Conservation (phyloP, 129 eudicot genomes). For the Flaveria bidentis region DNA sequence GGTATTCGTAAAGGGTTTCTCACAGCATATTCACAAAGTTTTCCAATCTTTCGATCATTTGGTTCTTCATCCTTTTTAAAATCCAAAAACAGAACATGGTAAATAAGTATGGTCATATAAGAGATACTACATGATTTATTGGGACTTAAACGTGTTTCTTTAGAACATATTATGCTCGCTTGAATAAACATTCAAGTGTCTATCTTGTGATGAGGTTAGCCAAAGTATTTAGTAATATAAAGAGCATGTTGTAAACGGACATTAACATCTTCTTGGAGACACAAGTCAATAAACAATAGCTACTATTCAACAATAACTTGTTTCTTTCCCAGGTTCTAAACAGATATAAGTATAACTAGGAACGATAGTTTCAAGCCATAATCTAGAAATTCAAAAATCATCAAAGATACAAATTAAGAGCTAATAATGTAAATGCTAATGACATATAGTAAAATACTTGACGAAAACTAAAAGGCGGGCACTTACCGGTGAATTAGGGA, state of each 20-base stretch:
- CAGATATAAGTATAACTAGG: not conserved
- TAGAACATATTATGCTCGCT: constrained; percentile 3
- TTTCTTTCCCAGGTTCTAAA: not conserved
- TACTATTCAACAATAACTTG: not conserved
- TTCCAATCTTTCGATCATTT: constrained; percentile 66
- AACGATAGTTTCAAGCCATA: not conserved
- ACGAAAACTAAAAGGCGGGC: not conserved
- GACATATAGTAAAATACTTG: not conserved
- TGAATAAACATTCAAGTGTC: not conserved
- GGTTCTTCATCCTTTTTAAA: constrained; percentile 63
- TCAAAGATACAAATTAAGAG: not conserved
- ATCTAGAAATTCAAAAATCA: not conserved
- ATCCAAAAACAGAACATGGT: constrained; percentile 26
- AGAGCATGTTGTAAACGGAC: not conserved
- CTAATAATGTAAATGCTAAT: not conserved
- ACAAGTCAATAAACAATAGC: not conserved
- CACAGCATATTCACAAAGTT: constrained; percentile 81
- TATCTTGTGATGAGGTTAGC: not conserved
- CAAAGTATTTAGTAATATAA: not conserved
- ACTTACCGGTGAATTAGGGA: constrained; percentile 63
- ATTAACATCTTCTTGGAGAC: not conserved
- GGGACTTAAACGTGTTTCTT: not conserved
- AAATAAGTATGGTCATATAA: constrained; percentile 14
- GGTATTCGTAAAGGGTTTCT: constrained; percentile 86
- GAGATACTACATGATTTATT: not conserved